Base-by-base conservation (phyloP, 2,329 filamentous ascomycete genomes). In the Botrytis pseudocinerea region DNA sequence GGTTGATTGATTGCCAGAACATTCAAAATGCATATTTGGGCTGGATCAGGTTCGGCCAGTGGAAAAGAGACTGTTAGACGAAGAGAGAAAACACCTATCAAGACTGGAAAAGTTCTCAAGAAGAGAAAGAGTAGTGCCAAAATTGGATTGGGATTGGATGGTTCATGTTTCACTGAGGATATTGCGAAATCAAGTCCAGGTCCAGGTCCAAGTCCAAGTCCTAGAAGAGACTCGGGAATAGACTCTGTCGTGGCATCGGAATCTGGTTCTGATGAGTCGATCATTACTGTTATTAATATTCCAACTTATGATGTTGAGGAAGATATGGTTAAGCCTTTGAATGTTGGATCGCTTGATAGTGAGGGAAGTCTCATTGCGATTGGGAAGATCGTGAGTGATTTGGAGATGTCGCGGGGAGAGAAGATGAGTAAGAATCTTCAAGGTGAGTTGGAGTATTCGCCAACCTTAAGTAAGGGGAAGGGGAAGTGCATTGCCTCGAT, bases 21-120 rank as follows among this genome's bases (percentile, higher is more conserved):
- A 57, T 25, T 68, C 35, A 42, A 68, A 22, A 57, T 68, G 65
- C 65, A 68, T 14, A 57, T 68, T n/a, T 68, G 65, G 65, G 65
- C 65, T 42, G 65, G 65, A 10, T 68, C 65, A 14, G 65, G 65
- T 42, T 57, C 48, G 25, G 40, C 18, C 25, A 68, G 28, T 20
- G 65, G 65, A 4, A 68, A 42, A 10, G 65, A 57, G 6, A 68
- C 65, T 2, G 35, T 68, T 68, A 40, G 65, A 57, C 35, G 65
- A 42, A 68, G 38, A 42, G 10, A 51, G 38, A 57, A 18, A 51
- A 25, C 48, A 3, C 65, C 65, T 42, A 28, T 32, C 8, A 68
- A 68, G 35, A 42, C 48, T 32, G 18, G 35, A 4, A 68, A n/a
- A 6, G 14, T 25, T 22, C 25, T 68, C 12, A 32, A 16, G 35